These are phyloP conservation scores for Omphalotus olearius DNA, from an alignment of 1,284 basidiomycete genomes.

Conservation along the genomic window DNA sequence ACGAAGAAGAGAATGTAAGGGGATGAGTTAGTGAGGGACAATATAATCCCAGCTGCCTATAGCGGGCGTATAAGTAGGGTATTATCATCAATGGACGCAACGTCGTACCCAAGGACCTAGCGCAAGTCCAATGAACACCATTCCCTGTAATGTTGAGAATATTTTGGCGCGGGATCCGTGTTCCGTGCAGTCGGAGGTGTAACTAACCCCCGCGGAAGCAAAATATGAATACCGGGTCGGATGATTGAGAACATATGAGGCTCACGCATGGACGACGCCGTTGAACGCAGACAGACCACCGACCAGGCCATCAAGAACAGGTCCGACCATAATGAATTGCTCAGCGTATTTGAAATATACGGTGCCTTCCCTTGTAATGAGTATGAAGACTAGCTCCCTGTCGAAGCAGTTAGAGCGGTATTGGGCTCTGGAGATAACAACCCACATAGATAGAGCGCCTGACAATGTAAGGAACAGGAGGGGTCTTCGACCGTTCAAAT, in stretches of 20 bases:
- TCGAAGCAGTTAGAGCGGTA: neutral
- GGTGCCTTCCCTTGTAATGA: slow-evolving; percentile 38
- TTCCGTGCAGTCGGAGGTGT: slow-evolving; percentile 46
- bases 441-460: slow-evolving; percentile 42
- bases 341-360: slow-evolving; percentile 38
- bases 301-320: slow-evolving; percentile 44
- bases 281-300: slow-evolving; percentile 48
- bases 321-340: slow-evolving; percentile 40
- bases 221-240: neutral
- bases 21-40: slow-evolving; percentile 27
- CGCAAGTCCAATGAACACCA: slow-evolving; percentile 45
- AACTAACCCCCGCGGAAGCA: slow-evolving; percentile 26
- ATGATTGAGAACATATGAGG: neutral
- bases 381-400: slow-evolving; percentile 45
- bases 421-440: neutral
- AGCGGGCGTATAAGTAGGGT: slow-evolving; percentile 12
- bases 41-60: slow-evolving; percentile 30
- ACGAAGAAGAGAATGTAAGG: slow-evolving; percentile 36
- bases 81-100: neutral
- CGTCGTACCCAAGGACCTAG: slow-evolving; percentile 42
- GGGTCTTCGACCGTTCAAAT: slow-evolving; percentile 41
- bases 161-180: slow-evolving; percentile 47
- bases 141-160: slow-evolving; percentile 49
- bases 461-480: slow-evolving; percentile 38
- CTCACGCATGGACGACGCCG: slow-evolving; percentile 47